Percentiles rank a stretch among this genome's conserved stretches.
phyloP scores from a whole-genome alignment of 2,329 filamentous ascomycete species.

The Fusarium solani-melongenae region DNA sequence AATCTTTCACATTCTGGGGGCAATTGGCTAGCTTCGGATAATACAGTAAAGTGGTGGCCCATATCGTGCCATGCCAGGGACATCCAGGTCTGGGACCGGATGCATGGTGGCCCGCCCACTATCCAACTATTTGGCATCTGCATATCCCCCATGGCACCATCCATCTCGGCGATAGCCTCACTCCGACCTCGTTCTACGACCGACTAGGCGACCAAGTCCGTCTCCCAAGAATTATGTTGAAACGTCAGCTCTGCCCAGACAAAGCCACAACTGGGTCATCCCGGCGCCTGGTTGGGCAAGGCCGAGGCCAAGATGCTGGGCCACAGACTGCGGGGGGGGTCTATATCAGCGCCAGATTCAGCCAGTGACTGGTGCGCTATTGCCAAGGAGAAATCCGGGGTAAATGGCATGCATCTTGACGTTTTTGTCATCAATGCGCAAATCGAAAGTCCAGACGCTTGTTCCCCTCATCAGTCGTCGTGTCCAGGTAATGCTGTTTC shows the following conservation, averaged over 20 bases:
- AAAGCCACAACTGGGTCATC: background rate
- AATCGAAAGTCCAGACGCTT: conserved; percentile 26
- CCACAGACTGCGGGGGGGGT: background rate
- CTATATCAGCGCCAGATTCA: conserved; percentile 2
- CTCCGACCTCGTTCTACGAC: conserved; percentile 12
- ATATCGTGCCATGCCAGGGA: conserved; percentile 20
- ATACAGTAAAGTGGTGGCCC: background rate
- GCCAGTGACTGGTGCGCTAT: background rate
- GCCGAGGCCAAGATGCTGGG: background rate
- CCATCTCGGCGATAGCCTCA: conserved; percentile 31
- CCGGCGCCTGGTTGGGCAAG: background rate
- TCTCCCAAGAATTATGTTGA: background rate
- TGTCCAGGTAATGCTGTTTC: conserved; percentile 5
- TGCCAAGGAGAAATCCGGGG: conserved; percentile 10
- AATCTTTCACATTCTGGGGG: background rate
- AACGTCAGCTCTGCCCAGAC: background rate
- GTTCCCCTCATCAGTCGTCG: conserved; percentile 22
- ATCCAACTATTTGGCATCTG: conserved; percentile 15
- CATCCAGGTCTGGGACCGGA: conserved; percentile 25
- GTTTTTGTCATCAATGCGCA: conserved; percentile 18
- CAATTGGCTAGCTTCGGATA: conserved; percentile 31
- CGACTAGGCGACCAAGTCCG: background rate
- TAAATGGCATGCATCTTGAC: background rate
- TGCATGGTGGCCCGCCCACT: conserved; percentile 20
- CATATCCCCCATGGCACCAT: conserved; percentile 24